Evolutionary conservation across 495 filamentous ascomycete species (phyloP).

Genomic region (Annulohypoxylon stygium): DNA sequence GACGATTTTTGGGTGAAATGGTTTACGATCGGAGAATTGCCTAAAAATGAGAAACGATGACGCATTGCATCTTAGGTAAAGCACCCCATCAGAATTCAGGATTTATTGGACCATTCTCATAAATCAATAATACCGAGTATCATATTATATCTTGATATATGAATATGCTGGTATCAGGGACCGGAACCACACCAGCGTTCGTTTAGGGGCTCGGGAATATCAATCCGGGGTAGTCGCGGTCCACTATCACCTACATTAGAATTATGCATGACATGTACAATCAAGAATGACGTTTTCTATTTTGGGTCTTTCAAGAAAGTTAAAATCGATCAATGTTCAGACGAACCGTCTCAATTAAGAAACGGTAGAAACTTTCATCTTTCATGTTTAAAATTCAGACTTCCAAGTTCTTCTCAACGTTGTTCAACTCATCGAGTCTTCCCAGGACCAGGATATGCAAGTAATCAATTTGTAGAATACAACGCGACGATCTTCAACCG

Average conservation of each 20-base stretch:
- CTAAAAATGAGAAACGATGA: constrained; percentile 7
- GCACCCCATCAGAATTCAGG: neutral
- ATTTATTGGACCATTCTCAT: neutral
- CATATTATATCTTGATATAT: neutral
- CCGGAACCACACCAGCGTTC: constrained; percentile 4
- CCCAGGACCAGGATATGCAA: constrained; percentile 16
- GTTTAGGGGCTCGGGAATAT: constrained; percentile 8
- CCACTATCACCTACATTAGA: constrained; percentile 24
- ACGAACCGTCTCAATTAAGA: neutral
- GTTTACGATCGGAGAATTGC: neutral
- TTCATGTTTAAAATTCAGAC: neutral
- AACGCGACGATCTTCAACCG: constrained; percentile 30
- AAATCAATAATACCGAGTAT: neutral
- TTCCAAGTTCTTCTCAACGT: neutral
- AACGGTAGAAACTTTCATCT: neutral
- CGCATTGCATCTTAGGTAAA: neutral
- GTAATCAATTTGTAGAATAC: constrained; percentile 22
- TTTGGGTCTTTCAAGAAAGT: constrained; percentile 1
- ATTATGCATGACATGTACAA: constrained; percentile 7
- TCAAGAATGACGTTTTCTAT: constrained; percentile 6
- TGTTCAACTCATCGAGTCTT: neutral
- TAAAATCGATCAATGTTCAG: neutral
- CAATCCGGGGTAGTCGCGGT: constrained; percentile 13
- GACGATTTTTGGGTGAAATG: neutral
- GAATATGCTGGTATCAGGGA: constrained; percentile 2